Conservation (phyloP, 176 grass and related monocot genomes). For the Guadua angustifolia region DNA sequence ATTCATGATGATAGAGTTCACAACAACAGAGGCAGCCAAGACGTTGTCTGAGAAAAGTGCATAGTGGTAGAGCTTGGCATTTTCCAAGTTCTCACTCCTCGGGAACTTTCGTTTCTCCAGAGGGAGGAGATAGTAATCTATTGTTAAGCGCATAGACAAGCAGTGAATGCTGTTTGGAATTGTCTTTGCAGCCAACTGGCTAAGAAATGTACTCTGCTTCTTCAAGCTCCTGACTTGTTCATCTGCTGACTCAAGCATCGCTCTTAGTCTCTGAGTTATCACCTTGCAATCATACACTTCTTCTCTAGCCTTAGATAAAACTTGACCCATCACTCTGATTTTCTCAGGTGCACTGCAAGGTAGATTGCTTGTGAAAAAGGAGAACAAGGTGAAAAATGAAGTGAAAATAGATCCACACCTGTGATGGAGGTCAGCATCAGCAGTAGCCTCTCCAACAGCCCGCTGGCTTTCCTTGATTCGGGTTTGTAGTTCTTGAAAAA, state of each 20-base stretch:
- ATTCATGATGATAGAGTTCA: conserved; percentile 98
- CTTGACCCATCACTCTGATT: conserved; percentile 91
- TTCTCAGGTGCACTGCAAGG: conserved; percentile 72
- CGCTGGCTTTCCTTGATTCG: conserved; percentile 91
- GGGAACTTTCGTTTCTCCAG: conserved; percentile 73
- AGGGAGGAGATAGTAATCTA: conserved; percentile 94
- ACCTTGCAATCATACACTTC: conserved; percentile 82
- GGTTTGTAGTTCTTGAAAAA: conserved; percentile 77
- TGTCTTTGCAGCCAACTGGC: conserved; percentile 97
- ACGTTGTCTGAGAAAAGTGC: conserved; percentile 99
- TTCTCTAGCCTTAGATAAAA: conserved; percentile 85
- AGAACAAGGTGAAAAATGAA: conserved; percentile 31
- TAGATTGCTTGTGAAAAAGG: conserved; percentile 43
- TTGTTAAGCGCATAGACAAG: conserved; percentile 88
- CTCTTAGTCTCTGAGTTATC: conserved; percentile 80
- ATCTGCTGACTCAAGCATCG: conserved; percentile 95
- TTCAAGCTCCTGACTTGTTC: conserved; percentile 95
- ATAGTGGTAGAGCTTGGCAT: conserved; percentile 87
- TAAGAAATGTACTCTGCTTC: conserved; percentile 96
- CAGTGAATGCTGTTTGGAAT: conserved; percentile 98
- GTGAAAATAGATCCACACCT: conserved; percentile 52
- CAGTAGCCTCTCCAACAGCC: conserved; percentile 77
- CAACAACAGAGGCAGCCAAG: conserved; percentile 93
- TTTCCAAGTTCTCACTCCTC: conserved; percentile 84
- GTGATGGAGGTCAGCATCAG: conserved; percentile 89